Evolutionary conservation across 2,329 filamentous ascomycete genomes (phyloP).

Genomic region (Penicillium concentricum): DNA sequence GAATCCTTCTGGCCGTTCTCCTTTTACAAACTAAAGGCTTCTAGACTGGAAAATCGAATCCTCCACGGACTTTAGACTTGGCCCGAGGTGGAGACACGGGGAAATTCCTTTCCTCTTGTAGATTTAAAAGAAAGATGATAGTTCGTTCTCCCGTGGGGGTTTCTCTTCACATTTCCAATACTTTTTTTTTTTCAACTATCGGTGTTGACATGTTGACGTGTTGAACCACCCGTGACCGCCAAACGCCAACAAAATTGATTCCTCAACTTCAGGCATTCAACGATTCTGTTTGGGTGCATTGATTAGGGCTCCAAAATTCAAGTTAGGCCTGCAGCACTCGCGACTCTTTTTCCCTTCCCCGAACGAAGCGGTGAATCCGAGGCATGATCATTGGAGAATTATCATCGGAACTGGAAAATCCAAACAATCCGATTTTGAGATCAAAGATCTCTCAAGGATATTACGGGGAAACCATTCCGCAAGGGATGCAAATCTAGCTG

Average conservation of each 20-base stretch:
- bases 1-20: background rate
- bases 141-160: background rate
- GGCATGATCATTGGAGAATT: conserved; percentile 1
- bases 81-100: conserved; percentile 8
- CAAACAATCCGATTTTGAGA: conserved; percentile 15
- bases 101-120: background rate
- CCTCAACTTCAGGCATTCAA: background rate
- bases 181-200: too few species aligned
- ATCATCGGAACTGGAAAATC: background rate
- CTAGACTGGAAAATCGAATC: conserved; percentile 1
- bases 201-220: conserved; percentile 19
- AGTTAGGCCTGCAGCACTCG: background rate
- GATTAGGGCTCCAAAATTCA: conserved; percentile 2
- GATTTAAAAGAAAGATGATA: background rate
- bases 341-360: background rate
- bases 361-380: conserved; percentile 10
- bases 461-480: conserved; percentile 4
- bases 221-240: conserved; percentile 6
- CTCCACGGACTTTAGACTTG: conserved; percentile 4
- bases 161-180: background rate
- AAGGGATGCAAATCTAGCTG: conserved; percentile 3
- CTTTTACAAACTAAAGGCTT: background rate
- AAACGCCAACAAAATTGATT: conserved; percentile 3
- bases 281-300: conserved; percentile 1
- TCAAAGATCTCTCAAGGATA: background rate